These are phyloP conservation scores for Oemleria cerasiformis DNA, from an alignment of 306 rosid species.

Conservation along the genomic window DNA sequence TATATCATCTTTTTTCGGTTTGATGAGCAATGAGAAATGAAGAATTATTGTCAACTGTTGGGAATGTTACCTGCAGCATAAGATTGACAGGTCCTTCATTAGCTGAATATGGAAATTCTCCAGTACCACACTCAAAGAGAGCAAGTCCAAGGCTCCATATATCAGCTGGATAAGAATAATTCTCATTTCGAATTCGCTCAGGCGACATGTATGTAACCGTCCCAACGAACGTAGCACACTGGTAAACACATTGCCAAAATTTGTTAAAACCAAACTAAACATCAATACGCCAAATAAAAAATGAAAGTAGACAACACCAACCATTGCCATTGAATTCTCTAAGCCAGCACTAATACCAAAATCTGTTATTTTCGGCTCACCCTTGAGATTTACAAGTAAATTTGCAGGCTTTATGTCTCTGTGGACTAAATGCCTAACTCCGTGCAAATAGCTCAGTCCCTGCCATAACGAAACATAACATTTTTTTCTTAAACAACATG, in stretches of 20 bases:
- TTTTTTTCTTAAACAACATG: conserved; percentile 8
- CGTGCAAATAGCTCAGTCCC: conserved; percentile 94
- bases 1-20: background rate
- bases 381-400: conserved; percentile 87
- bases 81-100: conserved; percentile 94
- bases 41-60: background rate
- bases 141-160: conserved; percentile 99
- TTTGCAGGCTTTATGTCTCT: conserved; percentile 98
- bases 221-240: conserved; percentile 99
- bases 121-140: conserved; percentile 93
- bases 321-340: conserved; percentile 97
- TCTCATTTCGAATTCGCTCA: conserved; percentile 90
- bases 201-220: conserved; percentile 98
- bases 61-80: conserved; percentile 78
- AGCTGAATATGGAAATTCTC: conserved; percentile 94
- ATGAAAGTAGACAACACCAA: conserved; percentile 14
- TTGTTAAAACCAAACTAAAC: background rate
- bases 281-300: background rate
- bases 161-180: conserved; percentile 96
- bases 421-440: conserved; percentile 86
- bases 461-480: conserved; percentile 28
- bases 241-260: conserved; percentile 20
- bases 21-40: background rate
- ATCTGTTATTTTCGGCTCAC: conserved; percentile 94
- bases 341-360: conserved; percentile 98